Evolutionary conservation across 2,329 filamentous ascomycete species (phyloP).

Genomic region (Colletotrichum orbiculare): DNA sequence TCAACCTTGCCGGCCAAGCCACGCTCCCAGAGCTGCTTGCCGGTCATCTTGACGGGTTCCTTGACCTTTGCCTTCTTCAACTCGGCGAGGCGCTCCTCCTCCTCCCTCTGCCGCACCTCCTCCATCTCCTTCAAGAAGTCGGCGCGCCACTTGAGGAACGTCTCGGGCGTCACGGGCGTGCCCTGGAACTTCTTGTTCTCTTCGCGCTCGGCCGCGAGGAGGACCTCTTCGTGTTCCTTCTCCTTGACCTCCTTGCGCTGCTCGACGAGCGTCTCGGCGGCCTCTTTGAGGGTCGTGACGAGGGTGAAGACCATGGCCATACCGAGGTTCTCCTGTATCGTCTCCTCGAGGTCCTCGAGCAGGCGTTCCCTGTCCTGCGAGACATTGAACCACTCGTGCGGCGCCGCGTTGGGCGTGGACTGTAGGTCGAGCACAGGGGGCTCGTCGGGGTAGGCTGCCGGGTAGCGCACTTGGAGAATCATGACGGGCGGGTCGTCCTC

Average conservation of each 20-base stretch:
- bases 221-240: constrained; percentile 65
- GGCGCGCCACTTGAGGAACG: constrained; percentile 85
- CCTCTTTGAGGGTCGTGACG: constrained; percentile 87
- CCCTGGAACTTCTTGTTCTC: constrained; percentile 98
- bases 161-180: constrained; percentile 86
- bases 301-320: constrained; percentile 99
- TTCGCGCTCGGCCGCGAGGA: constrained; percentile 77
- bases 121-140: constrained; percentile 84
- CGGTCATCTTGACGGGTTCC: constrained; percentile 78
- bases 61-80: constrained; percentile 82
- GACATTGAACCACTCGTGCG: constrained; percentile 81
- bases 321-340: constrained; percentile 90
- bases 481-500: constrained; percentile 76
- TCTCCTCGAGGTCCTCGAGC: constrained; percentile 76
- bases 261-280: constrained; percentile 84
- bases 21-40: constrained; percentile 81
- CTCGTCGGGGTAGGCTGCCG: constrained; percentile 90
- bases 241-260: constrained; percentile 76
- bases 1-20: constrained; percentile 76
- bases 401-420: constrained; percentile 74
- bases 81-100: constrained; percentile 85
- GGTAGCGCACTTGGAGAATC: constrained; percentile 87
- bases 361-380: constrained; percentile 82
- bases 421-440: constrained; percentile 85
- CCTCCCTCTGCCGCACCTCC: constrained; percentile 73